A percentile compares a stretch with the other conserved stretches of the same genome.
Conservation (phyloP, 129 eudicot genomes). For the carrot (Daucus carota) region DH1_v3.0 NC_030381.2:21432501-21433000, state of each 20-base stretch:
- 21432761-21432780: background rate
- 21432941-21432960: conserved; percentile 89
- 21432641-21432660: too few relatives aligned
- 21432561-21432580: too few relatives aligned
- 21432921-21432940: conserved; percentile 94
- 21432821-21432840: conserved; percentile 42
- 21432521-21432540: too few relatives aligned
- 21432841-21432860: conserved; percentile 91
- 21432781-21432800: background rate
- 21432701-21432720: background rate
- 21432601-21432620: too few relatives aligned
- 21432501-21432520: too few relatives aligned
- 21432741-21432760: background rate
- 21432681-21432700: too few relatives aligned
- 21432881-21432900: conserved; percentile 85
- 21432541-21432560: too few relatives aligned
- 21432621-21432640: too few relatives aligned
- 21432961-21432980: conserved; percentile 87
- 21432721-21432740: too few relatives aligned
- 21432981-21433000: conserved; percentile 75
- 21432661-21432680: too few relatives aligned
- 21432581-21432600: too few relatives aligned
- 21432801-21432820: background rate
- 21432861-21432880: conserved; percentile 87
- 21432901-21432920: conserved; percentile 87